phyloP scores from a whole-genome alignment of 805 yeast species.

The Schwanniomyces occidentalis region DNA sequence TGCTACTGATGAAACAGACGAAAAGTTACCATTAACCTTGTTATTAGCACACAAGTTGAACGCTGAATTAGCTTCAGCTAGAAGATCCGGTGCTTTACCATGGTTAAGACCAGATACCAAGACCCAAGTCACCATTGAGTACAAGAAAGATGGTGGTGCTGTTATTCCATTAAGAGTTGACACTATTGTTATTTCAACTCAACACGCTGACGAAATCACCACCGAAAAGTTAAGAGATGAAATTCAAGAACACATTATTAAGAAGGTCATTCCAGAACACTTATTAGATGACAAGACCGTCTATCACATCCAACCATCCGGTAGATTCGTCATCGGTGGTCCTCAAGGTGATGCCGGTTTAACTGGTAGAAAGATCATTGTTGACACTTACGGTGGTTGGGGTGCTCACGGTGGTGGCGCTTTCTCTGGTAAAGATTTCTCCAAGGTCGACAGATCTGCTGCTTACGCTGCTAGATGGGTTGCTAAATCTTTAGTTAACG shows the following conservation, averaged over 20 bases:
- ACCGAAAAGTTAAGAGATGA: constrained; percentile 88
- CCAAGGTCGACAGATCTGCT: constrained; percentile 99
- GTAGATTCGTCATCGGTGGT: constrained; percentile 99
- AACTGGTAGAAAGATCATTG: constrained; percentile 99
- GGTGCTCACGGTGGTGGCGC: constrained; percentile 99
- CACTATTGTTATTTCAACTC: constrained; percentile 96
- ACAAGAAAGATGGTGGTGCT: constrained; percentile 91
- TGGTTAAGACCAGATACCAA: constrained; percentile 99
- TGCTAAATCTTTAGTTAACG: constrained; percentile 94
- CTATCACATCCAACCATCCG: constrained; percentile 99
- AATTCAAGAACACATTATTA: constrained; percentile 76
- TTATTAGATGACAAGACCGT: constrained; percentile 92
- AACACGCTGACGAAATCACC: constrained; percentile 94
- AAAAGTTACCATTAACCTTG: constrained; percentile 92
- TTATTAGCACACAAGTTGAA: constrained; percentile 93
- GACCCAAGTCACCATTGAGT: constrained; percentile 99
- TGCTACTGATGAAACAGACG: constrained; percentile 98
- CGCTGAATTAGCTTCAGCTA: constrained; percentile 94
- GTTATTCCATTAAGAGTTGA: constrained; percentile 95
- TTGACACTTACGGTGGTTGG: constrained; percentile 99
- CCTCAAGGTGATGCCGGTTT: constrained; percentile 99
- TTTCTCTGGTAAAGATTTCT: constrained; percentile 99
- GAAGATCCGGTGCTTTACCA: constrained; percentile 90
- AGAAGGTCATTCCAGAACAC: constrained; percentile 89
- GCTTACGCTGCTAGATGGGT: constrained; percentile 99